Conservation (phyloP, 192 early-diverging fungal species). For the Pilaira anomala region DNA sequence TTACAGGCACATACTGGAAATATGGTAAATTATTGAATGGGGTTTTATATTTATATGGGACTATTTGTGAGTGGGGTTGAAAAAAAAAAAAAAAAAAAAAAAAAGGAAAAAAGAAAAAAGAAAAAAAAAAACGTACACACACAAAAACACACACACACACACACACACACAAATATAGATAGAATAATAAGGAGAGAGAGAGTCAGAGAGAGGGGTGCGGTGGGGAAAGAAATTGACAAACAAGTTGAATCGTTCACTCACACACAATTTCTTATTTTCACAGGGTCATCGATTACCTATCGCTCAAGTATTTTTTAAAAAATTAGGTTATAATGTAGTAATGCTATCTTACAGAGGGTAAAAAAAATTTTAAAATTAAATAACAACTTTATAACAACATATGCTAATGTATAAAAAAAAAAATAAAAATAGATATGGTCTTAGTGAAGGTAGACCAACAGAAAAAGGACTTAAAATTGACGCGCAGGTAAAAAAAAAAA, state of each 20-base stretch:
- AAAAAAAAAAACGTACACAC: too few relatives aligned
- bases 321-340: constrained; percentile 82
- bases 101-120: background rate
- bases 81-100: background rate
- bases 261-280: background rate
- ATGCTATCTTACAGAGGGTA: constrained; percentile 97
- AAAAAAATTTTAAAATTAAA: constrained; percentile 3
- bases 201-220: too few relatives aligned
- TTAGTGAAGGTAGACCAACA: constrained; percentile 56
- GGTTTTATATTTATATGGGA: background rate
- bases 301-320: constrained; percentile 67
- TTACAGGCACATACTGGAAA: constrained; percentile 78
- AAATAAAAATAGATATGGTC: constrained; percentile 27
- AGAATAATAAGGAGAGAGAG: too few relatives aligned
- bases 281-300: constrained; percentile 93
- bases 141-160: too few relatives aligned
- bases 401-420: too few relatives aligned
- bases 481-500: constrained; percentile 58
- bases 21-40: constrained; percentile 53
- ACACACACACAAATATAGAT: too few relatives aligned
- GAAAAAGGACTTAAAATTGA: constrained; percentile 90
- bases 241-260: too few relatives aligned
- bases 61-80: background rate
- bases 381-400: background rate
- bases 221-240: too few relatives aligned